These are phyloP conservation scores for Oropetium thomaeum DNA, from an alignment of 176 grass and related monocot genomes.

Conservation along the genomic window DNA sequence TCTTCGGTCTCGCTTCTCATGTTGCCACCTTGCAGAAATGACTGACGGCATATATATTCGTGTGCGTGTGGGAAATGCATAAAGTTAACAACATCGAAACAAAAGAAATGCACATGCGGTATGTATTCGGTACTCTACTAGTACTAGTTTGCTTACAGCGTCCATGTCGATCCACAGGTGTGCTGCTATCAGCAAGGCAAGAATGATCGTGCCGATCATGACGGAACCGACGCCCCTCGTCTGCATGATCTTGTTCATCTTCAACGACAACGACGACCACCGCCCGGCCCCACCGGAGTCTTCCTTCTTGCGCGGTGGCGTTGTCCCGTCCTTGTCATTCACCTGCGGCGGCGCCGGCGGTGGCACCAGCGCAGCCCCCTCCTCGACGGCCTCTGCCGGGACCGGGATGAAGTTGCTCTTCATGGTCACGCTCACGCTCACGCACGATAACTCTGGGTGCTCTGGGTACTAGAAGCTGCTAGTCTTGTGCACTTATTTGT, in stretches of 20 bases:
- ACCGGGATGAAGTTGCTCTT: background rate
- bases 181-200: slow-evolving; percentile 12
- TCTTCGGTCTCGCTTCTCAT: background rate
- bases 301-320: background rate
- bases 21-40: background rate
- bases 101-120: background rate
- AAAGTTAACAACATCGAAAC: background rate
- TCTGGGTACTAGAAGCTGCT: too few relatives aligned
- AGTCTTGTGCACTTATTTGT: background rate
- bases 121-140: too few relatives aligned
- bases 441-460: background rate
- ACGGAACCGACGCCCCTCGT: background rate
- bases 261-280: background rate
- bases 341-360: background rate
- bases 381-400: background rate
- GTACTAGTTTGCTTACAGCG: slow-evolving; percentile 12
- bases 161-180: slow-evolving; percentile 21
- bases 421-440: background rate
- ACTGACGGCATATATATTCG: background rate
- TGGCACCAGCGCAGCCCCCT: background rate
- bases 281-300: background rate
- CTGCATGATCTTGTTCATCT: background rate
- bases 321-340: background rate
- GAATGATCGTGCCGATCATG: slow-evolving; percentile 18
- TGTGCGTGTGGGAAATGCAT: background rate